Percentiles rank a stretch among this genome's conserved stretches.
phyloP scores from a whole-genome alignment of 2,329 filamentous ascomycete genomes.

The Alternaria conjuncta region DNA sequence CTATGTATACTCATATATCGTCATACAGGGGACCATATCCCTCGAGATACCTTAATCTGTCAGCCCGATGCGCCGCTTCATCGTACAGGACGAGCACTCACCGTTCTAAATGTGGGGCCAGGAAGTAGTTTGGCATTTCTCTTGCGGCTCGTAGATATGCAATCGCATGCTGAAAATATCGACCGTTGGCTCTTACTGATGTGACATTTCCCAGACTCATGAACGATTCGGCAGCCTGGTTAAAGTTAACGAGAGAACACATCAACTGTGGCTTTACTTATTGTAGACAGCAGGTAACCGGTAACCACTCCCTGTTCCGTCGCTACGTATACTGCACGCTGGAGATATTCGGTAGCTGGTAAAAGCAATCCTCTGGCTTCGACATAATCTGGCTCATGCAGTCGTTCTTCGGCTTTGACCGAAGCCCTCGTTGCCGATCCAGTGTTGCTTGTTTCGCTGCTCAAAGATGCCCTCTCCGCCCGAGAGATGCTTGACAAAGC shows the following conservation, averaged over 20 bases:
- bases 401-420: conserved; percentile 16
- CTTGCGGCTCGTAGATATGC: conserved; percentile 54
- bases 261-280: conserved; percentile 24
- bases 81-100: conserved; percentile 34
- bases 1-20: not conserved
- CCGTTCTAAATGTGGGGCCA: conserved; percentile 56
- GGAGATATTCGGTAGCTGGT: conserved; percentile 60
- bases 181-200: conserved; percentile 52
- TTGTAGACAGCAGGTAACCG: conserved; percentile 55
- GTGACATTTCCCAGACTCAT: conserved; percentile 62
- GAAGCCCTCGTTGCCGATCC: conserved; percentile 18
- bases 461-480: conserved; percentile 50
- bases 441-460: conserved; percentile 43
- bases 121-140: conserved; percentile 50
- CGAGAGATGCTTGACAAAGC: conserved; percentile 57
- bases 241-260: conserved; percentile 9
- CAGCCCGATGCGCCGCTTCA: conserved; percentile 1
- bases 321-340: conserved; percentile 55
- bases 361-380: conserved; percentile 60
- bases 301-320: conserved; percentile 46
- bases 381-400: conserved; percentile 55
- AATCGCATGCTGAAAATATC: conserved; percentile 56
- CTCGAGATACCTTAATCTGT: conserved; percentile 50
- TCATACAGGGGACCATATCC: conserved; percentile 49
- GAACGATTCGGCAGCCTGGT: conserved; percentile 56